Evolutionary conservation across 116 monocot species (phyloP), one percentile per base, ranked within the genome.

Genomic region (Zostera marina): DNA sequence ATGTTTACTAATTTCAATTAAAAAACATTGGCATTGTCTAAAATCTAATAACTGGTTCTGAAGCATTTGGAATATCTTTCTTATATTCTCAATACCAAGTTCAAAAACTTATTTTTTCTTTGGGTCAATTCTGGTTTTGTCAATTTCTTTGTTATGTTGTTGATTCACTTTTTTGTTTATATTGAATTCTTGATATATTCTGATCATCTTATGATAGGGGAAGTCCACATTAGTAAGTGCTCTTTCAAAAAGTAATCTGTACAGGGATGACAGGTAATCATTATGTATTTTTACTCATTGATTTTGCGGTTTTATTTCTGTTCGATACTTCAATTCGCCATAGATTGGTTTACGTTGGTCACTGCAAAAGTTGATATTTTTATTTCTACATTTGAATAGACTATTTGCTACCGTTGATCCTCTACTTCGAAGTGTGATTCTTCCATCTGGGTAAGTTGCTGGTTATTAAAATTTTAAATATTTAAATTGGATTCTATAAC

Each of bases 351-450:
- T 40, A 16, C 9, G 9, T 32, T 47, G 8, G 1, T 61, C 51
- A 20, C 51, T 38, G 20, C 24, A 21, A 47, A 63, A 11, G 15
- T 17, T 40, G 26, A 63, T 54, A 15, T 57, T 21, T 23, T 47
- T 55, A 8, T 41, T 47, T 55, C 41, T 19, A 4, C 16, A 22
- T 68, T 67, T 59, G 42, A 24, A 20, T 65, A 12, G 96, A 46
- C 72, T 96, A 53, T 96, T 96, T 82, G 96, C 96, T 62, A 96
- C 96, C 51, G 96, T 96, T 23, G 96, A 96, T 85, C 89, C 96
- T 66, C 79, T 85, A 53, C 60, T 96, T 62, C 85, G 96, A 75
- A 88, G 80, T 74, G 89, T 89, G 59, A 59, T 96, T 66, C 85
- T 96, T 68, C 96, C 89, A 65, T 96, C 96, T 43, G 96, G 96